Conservation (phyloP, 1,284 basidiomycete species). For the Fomitopsis betulina region DNA sequence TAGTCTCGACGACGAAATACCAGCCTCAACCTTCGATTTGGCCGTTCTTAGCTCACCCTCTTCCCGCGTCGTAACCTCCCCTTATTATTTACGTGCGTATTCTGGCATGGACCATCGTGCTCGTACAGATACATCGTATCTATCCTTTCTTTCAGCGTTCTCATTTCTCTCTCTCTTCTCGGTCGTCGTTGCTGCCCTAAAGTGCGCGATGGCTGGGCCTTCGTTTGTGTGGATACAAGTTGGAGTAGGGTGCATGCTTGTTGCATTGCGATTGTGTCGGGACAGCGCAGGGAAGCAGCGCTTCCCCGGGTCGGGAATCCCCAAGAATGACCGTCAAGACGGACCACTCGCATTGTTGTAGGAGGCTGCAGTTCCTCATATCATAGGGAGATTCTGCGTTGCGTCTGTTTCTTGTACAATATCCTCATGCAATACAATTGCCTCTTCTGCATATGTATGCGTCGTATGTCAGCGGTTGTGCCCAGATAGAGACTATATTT, state of each 20-base stretch:
- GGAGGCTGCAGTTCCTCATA: slow-evolving; percentile 10
- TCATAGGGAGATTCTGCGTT: slow-evolving; percentile 24
- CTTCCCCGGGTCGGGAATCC: slow-evolving; percentile 29
- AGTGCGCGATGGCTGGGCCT: slow-evolving; percentile 3
- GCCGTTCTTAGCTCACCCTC: slow-evolving; percentile 2
- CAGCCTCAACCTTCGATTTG: slow-evolving; percentile 18
- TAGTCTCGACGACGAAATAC: slow-evolving; percentile 15
- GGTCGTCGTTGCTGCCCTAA: background rate
- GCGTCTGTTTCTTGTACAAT: slow-evolving; percentile 24
- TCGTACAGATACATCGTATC: slow-evolving; percentile 20
- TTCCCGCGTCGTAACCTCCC: slow-evolving; percentile 11
- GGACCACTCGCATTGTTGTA: slow-evolving; percentile 5
- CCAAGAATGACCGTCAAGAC: slow-evolving; percentile 6
- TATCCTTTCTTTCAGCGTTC: slow-evolving; percentile 16
- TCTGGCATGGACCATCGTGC: slow-evolving; percentile 20
- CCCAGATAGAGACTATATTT: background rate
- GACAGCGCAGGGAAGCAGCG: slow-evolving; percentile 34
- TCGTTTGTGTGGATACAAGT: slow-evolving; percentile 5
- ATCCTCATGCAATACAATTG: slow-evolving; percentile 10
- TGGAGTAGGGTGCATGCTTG: slow-evolving; percentile 7
- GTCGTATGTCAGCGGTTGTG: too few relatives aligned
- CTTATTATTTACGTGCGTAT: slow-evolving; percentile 27
- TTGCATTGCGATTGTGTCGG: slow-evolving; percentile 17
- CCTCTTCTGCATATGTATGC: background rate
- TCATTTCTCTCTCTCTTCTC: slow-evolving; percentile 7